Conservation (phyloP, 352 stramenopile species). For the Phytopythium montanum region DNA sequence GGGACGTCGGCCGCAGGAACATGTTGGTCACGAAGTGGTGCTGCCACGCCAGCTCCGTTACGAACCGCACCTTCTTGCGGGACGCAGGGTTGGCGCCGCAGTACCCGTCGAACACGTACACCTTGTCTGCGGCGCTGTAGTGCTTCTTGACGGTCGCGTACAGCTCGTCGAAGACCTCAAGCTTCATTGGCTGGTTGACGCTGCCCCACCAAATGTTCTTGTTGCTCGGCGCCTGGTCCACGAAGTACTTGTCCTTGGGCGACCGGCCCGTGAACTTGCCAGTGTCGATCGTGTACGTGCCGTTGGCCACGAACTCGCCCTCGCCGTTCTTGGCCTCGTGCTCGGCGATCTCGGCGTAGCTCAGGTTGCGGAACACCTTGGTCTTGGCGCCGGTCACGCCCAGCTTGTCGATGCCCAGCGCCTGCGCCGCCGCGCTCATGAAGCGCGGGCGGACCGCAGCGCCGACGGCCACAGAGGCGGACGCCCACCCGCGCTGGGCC, state of each 20-base stretch:
- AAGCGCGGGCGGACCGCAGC: slow-evolving; percentile 28
- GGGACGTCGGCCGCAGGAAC: slow-evolving; percentile 87
- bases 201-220: slow-evolving; percentile 97
- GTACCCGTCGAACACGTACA: slow-evolving; percentile 97
- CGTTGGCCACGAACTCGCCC: slow-evolving; percentile 84
- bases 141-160: slow-evolving; percentile 93
- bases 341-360: slow-evolving; percentile 93
- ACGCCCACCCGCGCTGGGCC: slow-evolving; percentile 31
- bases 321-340: slow-evolving; percentile 96
- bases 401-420: slow-evolving; percentile 82
- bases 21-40: slow-evolving; percentile 98
- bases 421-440: slow-evolving; percentile 37
- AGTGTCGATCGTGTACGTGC: slow-evolving; percentile 97
- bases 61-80: slow-evolving; percentile 95
- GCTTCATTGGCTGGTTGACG: slow-evolving; percentile 93
- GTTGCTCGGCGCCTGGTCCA: slow-evolving; percentile 89
- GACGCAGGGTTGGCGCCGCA: slow-evolving; percentile 90
- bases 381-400: slow-evolving; percentile 89
- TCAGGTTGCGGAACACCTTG: slow-evolving; percentile 95
- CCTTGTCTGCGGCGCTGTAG: slow-evolving; percentile 91
- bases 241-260: slow-evolving; percentile 98
- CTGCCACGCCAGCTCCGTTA: slow-evolving; percentile 98
- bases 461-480: slow-evolving; percentile 11
- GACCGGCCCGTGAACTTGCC: slow-evolving; percentile 98
- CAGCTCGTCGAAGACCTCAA: slow-evolving; percentile 95